These are phyloP conservation scores for Kwoniella shivajii DNA, from an alignment of 1,284 basidiomycete genomes.

Conservation along the genomic window DNA sequence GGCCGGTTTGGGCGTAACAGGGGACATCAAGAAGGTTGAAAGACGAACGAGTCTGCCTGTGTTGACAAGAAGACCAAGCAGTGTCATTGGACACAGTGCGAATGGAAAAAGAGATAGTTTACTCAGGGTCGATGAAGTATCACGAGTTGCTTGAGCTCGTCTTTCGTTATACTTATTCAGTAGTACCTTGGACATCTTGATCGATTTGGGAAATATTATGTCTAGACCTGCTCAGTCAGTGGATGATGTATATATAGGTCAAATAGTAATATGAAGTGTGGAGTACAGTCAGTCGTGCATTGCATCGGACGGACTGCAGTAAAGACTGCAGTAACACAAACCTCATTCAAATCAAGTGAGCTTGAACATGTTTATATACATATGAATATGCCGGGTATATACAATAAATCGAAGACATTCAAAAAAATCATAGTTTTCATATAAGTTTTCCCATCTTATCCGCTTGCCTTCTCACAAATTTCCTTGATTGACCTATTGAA, in stretches of 20 bases:
- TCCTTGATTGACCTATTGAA: not conserved
- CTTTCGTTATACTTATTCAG: too few species aligned
- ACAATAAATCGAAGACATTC: not conserved
- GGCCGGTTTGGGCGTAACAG: too few species aligned
- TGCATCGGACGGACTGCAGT: too few species aligned
- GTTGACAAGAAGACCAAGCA: conserved; percentile 16
- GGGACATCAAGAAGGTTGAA: not conserved
- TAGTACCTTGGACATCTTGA: too few species aligned
- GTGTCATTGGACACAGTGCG: not conserved
- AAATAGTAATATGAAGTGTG: too few species aligned
- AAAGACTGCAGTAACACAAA: too few species aligned
- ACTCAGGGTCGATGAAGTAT: conserved; percentile 3
- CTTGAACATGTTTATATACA: too few species aligned
- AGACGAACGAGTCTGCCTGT: conserved; percentile 33
- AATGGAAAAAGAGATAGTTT: not conserved
- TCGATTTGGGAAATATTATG: too few species aligned
- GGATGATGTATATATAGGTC: not conserved
- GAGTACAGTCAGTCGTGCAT: too few species aligned
- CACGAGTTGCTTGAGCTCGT: too few species aligned
- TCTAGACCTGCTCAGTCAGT: not conserved
- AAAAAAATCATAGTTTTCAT: not conserved
- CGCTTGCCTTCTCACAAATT: not conserved
- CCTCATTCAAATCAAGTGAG: too few species aligned
- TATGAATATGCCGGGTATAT: conserved; percentile 8
- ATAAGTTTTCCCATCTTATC: not conserved